Base-by-base conservation (phyloP, 2,329 filamentous ascomycete genomes). In the Ascochyta pisi region DNA sequence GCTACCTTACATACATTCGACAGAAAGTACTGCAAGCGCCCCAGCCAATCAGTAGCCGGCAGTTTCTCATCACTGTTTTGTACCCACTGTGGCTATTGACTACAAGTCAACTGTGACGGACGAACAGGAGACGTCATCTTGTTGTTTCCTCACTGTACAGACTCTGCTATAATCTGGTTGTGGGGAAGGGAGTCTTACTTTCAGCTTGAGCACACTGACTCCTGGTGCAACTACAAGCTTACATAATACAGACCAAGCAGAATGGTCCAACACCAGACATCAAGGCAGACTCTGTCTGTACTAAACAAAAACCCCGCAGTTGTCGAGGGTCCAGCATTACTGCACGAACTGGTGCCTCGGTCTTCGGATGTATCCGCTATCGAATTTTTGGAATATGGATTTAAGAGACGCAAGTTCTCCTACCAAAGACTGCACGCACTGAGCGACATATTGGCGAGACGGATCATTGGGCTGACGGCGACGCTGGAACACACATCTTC, bases 351-450 rank as follows among this genome's bases (percentile, higher is more conserved):
- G 7, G 84, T 95, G 44, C 75, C 79, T 24, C 67, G 67, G 52
- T 62, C 72, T 24, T 64, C 76, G 33, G 57, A 74, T 41, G 64
- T 46, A 24, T 53, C 68, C 6, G 89, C 90, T 7, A 82, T 93
- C 58, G 88, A 92, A 53, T 90, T 86, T 68, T 78, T 86, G 27
- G 76, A 79, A 54, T 64, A 78, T 40, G 77, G 83, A 61, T 82
- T 80, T 26, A 69, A 67, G 26, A 77, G 76, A 26, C 75, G 73
- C 9, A 76, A 69, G 1, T 70, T 90, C 39, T 85, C 86, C 0
- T 96, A 93, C 69, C 52, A 70, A 9, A 75, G 86, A 38, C 77
- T 95, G 22, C 86, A 93, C 68, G 62, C 69, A 26, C 77, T 81
- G 27, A 85, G 89, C 9, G 77, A 84, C 45, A 65, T 63, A 3